Evolutionary conservation across 495 filamentous ascomycete genomes (phyloP).

Genomic region (Penicillium diatomitis): DNA sequence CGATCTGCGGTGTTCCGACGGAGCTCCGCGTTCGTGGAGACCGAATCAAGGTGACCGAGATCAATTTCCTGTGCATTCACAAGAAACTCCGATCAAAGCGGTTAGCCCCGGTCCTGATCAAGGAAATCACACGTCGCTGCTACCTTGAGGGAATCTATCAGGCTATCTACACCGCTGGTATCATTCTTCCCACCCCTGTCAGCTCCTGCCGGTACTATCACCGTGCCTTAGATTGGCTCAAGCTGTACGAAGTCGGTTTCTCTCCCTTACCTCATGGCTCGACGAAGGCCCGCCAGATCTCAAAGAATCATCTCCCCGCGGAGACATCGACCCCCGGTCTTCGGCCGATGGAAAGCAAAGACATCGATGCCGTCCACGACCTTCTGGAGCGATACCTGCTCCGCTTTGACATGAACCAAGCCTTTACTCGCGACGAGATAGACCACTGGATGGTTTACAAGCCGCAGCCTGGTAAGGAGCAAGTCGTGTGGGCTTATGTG

Average conservation of each 20-base stretch:
- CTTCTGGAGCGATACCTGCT: constrained; percentile 70
- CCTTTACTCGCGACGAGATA: constrained; percentile 68
- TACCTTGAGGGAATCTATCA: constrained; percentile 79
- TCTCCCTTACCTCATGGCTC: constrained; percentile 70
- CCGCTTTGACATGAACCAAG: constrained; percentile 75
- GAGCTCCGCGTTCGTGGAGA: constrained; percentile 70
- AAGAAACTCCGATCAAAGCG: constrained; percentile 94
- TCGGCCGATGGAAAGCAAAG: constrained; percentile 70
- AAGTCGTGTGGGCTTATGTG: constrained; percentile 86
- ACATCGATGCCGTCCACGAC: constrained; percentile 65
- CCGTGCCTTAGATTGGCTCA: constrained; percentile 85
- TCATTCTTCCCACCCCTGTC: constrained; percentile 81
- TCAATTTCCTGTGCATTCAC: constrained; percentile 97
- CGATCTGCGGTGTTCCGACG: constrained; percentile 86
- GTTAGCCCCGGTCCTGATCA: constrained; percentile 85
- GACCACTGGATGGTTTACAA: constrained; percentile 81
- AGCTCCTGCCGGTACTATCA: constrained; percentile 93
- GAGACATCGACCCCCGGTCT: constrained; percentile 62
- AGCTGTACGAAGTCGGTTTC: constrained; percentile 89
- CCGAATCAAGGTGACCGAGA: constrained; percentile 69
- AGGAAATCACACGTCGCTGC: constrained; percentile 88
- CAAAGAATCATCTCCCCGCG: constrained; percentile 68
- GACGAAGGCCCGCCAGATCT: constrained; percentile 70
- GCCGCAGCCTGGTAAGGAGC: constrained; percentile 48
- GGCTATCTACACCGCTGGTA: constrained; percentile 89